phyloP scores from a whole-genome alignment of 1,139 yeast species.

The Debaryomyces sp. region DNA sequence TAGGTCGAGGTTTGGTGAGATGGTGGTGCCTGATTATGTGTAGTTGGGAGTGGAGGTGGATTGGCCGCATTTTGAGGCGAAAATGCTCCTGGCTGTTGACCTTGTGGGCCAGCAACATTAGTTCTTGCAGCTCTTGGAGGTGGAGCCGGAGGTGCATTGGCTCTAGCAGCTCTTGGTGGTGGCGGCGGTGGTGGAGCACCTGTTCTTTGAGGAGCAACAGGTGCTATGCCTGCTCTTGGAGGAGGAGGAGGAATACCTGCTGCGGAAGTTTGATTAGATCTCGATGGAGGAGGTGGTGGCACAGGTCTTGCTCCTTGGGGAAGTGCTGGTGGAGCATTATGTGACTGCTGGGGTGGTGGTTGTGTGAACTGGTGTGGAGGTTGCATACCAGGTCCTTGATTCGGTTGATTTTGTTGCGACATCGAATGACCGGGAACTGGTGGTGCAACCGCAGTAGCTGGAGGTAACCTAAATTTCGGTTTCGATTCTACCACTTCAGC shows the following conservation, averaged over 20 bases:
- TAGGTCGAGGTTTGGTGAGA: slow-evolving; percentile 15
- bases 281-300: slow-evolving; percentile 29
- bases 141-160: slow-evolving; percentile 21
- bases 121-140: slow-evolving; percentile 12
- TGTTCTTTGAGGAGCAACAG: slow-evolving; percentile 26
- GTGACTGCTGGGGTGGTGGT: slow-evolving; percentile 2
- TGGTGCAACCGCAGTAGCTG: slow-evolving; percentile 17
- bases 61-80: slow-evolving; percentile 17
- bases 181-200: slow-evolving; percentile 36
- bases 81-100: slow-evolving; percentile 16
- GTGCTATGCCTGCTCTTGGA: slow-evolving; percentile 23
- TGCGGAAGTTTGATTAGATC: slow-evolving; percentile 17
- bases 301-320: slow-evolving; percentile 19
- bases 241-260: slow-evolving; percentile 29
- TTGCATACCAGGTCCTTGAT: slow-evolving; percentile 10
- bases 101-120: slow-evolving; percentile 16
- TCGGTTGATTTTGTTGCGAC: neutral
- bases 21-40: slow-evolving; percentile 16
- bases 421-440: slow-evolving; percentile 10
- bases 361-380: slow-evolving; percentile 8
- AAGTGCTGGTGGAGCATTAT: slow-evolving; percentile 22
- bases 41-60: slow-evolving; percentile 22
- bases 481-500: slow-evolving; percentile 4
- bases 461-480: slow-evolving; percentile 10
- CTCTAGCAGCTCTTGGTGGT: slow-evolving; percentile 12